Percentiles rank a stretch among this genome's conserved stretches.
phyloP scores from a whole-genome alignment of 257 asterid genomes.

The Solanum dulcamara region DNA sequence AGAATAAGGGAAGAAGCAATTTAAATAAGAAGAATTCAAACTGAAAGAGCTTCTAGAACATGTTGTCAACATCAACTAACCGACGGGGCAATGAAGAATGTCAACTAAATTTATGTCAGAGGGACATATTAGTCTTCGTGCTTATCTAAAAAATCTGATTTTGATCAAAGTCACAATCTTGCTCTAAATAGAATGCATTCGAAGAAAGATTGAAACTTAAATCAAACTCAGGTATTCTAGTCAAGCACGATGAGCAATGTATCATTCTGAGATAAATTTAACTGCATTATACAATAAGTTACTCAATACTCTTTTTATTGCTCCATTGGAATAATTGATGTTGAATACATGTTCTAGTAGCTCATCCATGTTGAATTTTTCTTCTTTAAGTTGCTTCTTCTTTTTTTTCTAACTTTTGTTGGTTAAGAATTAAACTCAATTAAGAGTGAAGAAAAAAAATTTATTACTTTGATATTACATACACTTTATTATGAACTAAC shows the following conservation, averaged over 20 bases:
- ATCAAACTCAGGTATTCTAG: too few relatives aligned
- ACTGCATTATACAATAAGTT: too few relatives aligned
- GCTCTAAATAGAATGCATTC: too few relatives aligned
- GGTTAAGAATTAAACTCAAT: slow-evolving; percentile 55
- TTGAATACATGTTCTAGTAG: slow-evolving; percentile 55
- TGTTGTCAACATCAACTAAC: slow-evolving; percentile 46
- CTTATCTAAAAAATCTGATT: too few relatives aligned
- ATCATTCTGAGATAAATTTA: too few relatives aligned
- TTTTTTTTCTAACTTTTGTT: slow-evolving; percentile 36
- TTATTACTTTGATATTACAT: neutral
- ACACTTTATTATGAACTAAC: neutral
- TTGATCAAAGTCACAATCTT: too few relatives aligned
- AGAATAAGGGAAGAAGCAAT: slow-evolving; percentile 48
- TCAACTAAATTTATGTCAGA: too few relatives aligned
- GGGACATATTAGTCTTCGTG: too few relatives aligned
- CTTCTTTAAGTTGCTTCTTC: too few relatives aligned
- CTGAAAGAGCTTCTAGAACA: slow-evolving; percentile 45
- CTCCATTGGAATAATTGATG: slow-evolving; percentile 33
- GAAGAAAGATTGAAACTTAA: too few relatives aligned
- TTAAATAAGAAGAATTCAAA: slow-evolving; percentile 51
- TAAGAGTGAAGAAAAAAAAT: slow-evolving; percentile 20
- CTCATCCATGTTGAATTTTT: slow-evolving; percentile 37
- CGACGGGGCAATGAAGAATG: slow-evolving; percentile 46
- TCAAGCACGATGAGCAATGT: too few relatives aligned
- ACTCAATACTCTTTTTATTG: too few relatives aligned